A percentile compares a stretch with the other conserved stretches of the same genome.
Evolutionary conservation across 352 stramenopile genomes (phyloP).

Genomic region (Pythium phragmiticola): DNA sequence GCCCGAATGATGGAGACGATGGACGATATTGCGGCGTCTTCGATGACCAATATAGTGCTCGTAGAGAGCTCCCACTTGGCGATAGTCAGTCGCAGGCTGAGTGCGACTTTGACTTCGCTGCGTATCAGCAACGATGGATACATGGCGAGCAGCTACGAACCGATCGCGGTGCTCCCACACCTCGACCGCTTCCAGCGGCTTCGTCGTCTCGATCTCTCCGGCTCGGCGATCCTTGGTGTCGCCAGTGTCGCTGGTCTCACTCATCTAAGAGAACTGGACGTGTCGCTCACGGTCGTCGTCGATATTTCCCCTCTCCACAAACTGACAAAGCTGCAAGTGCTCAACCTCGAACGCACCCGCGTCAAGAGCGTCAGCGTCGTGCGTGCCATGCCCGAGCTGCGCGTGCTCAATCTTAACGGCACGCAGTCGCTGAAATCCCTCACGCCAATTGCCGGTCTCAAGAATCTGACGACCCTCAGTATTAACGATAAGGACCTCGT

Average conservation of each 20-base stretch:
- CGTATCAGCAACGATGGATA: constrained; percentile 11
- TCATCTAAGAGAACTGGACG: constrained; percentile 8
- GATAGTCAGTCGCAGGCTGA: background rate
- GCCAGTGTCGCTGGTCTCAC: constrained; percentile 2
- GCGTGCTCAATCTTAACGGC: constrained; percentile 19
- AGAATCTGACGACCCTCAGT: constrained; percentile 14
- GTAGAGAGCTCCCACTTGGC: constrained; percentile 2
- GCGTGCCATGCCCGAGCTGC: constrained; percentile 12
- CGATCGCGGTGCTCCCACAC: background rate
- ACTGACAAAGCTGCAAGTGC: constrained; percentile 12
- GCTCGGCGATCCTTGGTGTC: constrained; percentile 20
- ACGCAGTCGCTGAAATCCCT: constrained; percentile 8
- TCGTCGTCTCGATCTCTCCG: constrained; percentile 16
- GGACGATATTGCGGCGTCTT: background rate
- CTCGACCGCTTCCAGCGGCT: constrained; percentile 4
- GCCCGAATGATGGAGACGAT: background rate
- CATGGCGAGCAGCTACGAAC: constrained; percentile 10
- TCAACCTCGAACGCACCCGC: constrained; percentile 19
- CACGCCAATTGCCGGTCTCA: constrained; percentile 6
- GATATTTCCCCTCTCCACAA: constrained; percentile 15
- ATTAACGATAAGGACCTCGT: constrained; percentile 22
- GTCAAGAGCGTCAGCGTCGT: constrained; percentile 21
- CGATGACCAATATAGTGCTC: background rate
- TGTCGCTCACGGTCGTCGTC: constrained; percentile 19
- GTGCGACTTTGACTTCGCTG: background rate